phyloP scores from a whole-genome alignment of 176 grass and related monocot genomes.

The Carex parvula region DNA sequence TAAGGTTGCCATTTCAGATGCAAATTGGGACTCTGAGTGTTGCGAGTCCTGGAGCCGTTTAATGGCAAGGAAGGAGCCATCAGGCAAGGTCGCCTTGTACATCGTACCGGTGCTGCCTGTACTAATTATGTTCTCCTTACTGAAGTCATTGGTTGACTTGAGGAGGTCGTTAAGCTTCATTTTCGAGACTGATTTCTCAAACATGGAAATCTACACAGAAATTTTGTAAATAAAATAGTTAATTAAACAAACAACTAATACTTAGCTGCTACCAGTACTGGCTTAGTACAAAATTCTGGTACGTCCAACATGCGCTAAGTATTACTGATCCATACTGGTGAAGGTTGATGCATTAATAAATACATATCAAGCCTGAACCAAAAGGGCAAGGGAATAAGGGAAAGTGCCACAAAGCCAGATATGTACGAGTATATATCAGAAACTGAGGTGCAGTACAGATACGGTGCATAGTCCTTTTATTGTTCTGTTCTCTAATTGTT shows the following conservation, averaged over 20 bases:
- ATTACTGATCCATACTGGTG: neutral
- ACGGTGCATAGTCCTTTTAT: neutral
- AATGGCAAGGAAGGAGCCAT: slow-evolving; percentile 83
- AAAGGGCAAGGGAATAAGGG: neutral
- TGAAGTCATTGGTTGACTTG: slow-evolving; percentile 84
- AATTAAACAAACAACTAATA: neutral
- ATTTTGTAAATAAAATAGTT: slow-evolving; percentile 10
- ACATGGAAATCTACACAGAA: slow-evolving; percentile 68
- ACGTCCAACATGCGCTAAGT: neutral
- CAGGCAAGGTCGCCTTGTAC: slow-evolving; percentile 78
- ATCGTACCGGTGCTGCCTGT: slow-evolving; percentile 61
- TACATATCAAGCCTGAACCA: neutral
- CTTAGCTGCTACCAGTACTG: neutral
- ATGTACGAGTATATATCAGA: neutral
- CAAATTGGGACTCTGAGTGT: slow-evolving; percentile 68
- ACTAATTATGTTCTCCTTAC: slow-evolving; percentile 77
- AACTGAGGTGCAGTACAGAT: neutral
- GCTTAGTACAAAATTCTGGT: neutral
- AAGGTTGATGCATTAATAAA: neutral
- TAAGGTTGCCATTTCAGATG: slow-evolving; percentile 83
- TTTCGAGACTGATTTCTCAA: slow-evolving; percentile 87
- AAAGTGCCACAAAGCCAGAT: neutral
- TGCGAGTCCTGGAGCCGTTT: slow-evolving; percentile 84
- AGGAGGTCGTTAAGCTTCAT: slow-evolving; percentile 90
- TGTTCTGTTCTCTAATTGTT: slow-evolving; percentile 3